Percentiles rank a stretch among this genome's conserved stretches.
These are phyloP conservation scores for Penicillium tannophilum DNA, from an alignment of 495 filamentous ascomycete species.

Conservation along the genomic window DNA sequence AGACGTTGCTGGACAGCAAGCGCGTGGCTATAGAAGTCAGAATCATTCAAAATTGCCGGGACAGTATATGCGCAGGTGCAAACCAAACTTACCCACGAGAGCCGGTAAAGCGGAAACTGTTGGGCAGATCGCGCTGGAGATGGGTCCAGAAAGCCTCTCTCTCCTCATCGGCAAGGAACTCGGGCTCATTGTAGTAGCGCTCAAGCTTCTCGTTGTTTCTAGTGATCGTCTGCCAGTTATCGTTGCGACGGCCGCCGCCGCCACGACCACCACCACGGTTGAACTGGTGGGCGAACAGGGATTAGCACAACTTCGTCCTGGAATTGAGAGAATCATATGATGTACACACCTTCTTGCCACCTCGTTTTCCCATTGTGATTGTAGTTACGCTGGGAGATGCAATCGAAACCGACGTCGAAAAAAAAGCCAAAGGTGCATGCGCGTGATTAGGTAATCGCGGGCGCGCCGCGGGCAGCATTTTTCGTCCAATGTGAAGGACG, in stretches of 20 bases:
- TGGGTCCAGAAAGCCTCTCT: constrained; percentile 77
- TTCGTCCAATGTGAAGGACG: not conserved
- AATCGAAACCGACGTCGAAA: constrained; percentile 21
- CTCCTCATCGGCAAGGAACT: constrained; percentile 73
- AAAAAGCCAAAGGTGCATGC: constrained; percentile 14
- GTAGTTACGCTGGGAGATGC: constrained; percentile 13
- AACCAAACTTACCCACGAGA: constrained; percentile 70
- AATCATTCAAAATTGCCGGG: constrained; percentile 6
- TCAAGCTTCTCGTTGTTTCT: constrained; percentile 79
- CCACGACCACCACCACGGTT: constrained; percentile 37
- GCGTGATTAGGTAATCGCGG: constrained; percentile 16
- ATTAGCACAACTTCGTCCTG: constrained; percentile 14
- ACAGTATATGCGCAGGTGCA: constrained; percentile 2
- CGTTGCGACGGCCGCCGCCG: constrained; percentile 31
- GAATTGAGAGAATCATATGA: constrained; percentile 3
- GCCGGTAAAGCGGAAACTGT: constrained; percentile 94
- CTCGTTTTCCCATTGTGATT: constrained; percentile 43
- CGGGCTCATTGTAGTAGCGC: constrained; percentile 76
- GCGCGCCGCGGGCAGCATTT: constrained; percentile 4
- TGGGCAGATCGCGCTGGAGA: constrained; percentile 80
- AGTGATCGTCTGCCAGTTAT: constrained; percentile 51
- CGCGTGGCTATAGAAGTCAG: constrained; percentile 63
- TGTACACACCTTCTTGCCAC: constrained; percentile 38
- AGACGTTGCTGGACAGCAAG: constrained; percentile 82
- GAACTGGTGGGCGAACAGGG: constrained; percentile 25